phyloP scores from a whole-genome alignment of 495 filamentous ascomycete species.

The Talaromyces thailandensis region DNA sequence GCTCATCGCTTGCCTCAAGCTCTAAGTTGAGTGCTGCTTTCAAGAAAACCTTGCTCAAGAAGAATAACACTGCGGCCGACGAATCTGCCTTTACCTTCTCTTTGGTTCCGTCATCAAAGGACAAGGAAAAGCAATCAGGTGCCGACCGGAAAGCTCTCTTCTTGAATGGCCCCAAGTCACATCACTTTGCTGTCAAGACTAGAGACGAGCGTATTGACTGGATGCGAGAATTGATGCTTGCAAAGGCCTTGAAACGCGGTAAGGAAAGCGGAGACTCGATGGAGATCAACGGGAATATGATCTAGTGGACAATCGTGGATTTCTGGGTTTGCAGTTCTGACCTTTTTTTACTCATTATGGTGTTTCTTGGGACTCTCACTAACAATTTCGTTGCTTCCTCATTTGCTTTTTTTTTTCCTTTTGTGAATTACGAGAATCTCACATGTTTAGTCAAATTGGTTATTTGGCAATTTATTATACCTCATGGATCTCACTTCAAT shows the following conservation, averaged over 20 bases:
- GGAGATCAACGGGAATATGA: too few species aligned
- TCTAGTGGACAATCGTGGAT: too few species aligned
- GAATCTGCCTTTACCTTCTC: conserved; percentile 81
- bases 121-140: conserved; percentile 23
- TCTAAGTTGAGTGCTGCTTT: conserved; percentile 82
- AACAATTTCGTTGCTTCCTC: too few species aligned
- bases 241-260: conserved; percentile 68
- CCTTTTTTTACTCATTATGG: too few species aligned
- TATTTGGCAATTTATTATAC: too few species aligned
- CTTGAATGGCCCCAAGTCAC: conserved; percentile 52
- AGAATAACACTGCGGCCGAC: conserved; percentile 37
- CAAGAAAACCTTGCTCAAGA: conserved; percentile 70
- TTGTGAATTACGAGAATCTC: too few species aligned
- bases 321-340: too few species aligned
- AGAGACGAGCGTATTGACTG: conserved; percentile 91
- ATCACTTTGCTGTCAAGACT: conserved; percentile 84
- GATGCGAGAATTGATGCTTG: conserved; percentile 98
- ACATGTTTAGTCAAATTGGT: too few species aligned
- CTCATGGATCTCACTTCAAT: too few species aligned
- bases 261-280: conserved; percentile 71
- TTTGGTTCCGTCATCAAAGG: conserved; percentile 62
- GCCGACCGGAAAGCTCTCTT: conserved; percentile 44
- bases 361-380: too few species aligned
- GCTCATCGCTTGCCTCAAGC: conserved; percentile 60
- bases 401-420: too few species aligned